Evolutionary conservation across 2,329 filamentous ascomycete genomes (phyloP).

Genomic region (Mycogone perniciosa): DNA sequence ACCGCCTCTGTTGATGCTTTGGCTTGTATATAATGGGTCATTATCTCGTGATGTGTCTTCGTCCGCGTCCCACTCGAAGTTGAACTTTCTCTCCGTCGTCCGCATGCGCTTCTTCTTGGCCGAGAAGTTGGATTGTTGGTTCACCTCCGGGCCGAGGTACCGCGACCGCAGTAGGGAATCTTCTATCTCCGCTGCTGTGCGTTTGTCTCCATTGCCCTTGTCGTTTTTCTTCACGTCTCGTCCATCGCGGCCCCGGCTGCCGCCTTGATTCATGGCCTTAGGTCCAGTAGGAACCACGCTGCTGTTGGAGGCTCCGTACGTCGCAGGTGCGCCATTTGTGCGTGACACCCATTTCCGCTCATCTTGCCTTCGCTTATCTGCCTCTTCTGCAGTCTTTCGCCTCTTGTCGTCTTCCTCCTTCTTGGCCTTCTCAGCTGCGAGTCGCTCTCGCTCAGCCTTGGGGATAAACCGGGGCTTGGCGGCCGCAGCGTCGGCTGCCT

Average conservation of each 20-base stretch:
- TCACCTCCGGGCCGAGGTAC: constrained; percentile 88
- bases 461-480: constrained; percentile 85
- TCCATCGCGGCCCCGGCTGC: constrained; percentile 41
- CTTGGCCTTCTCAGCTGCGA: constrained; percentile 70
- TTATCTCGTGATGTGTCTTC: constrained; percentile 71
- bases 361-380: constrained; percentile 67
- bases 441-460: constrained; percentile 71
- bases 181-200: constrained; percentile 57
- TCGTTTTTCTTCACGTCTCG: constrained; percentile 32
- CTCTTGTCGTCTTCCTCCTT: constrained; percentile 59
- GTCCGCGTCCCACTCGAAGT: constrained; percentile 94
- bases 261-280: constrained; percentile 49
- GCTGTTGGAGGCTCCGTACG: constrained; percentile 21
- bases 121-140: constrained; percentile 76
- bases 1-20: constrained; percentile 25
- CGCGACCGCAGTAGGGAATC: constrained; percentile 67
- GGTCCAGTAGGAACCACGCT: constrained; percentile 61
- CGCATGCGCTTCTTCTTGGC: constrained; percentile 93
- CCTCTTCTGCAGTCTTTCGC: constrained; percentile 46
- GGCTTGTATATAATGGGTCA: constrained; percentile 64
- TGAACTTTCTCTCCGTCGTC: constrained; percentile 95
- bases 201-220: constrained; percentile 31
- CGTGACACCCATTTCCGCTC: constrained; percentile 31
- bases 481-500: constrained; percentile 74
- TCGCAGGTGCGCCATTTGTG: constrained; percentile 22